A percentile compares a stretch with the other conserved stretches of the same genome.
phyloP scores from a whole-genome alignment of 371 early-diverging fungal species.

The Mortierella sp. region DNA sequence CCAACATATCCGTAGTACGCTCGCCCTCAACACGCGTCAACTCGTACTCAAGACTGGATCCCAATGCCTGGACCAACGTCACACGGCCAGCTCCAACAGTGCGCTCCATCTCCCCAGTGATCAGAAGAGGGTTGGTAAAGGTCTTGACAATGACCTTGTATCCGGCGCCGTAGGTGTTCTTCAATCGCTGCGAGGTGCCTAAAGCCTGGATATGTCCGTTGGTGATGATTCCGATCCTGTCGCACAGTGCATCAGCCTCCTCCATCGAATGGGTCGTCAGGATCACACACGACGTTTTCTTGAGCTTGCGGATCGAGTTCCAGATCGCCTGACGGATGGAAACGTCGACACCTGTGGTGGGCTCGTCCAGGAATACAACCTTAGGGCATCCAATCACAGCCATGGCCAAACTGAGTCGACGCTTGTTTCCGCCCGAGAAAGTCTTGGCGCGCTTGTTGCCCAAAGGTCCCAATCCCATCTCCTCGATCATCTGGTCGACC shows the following conservation, averaged over 20 bases:
- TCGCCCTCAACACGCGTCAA: conserved; percentile 47
- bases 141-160: conserved; percentile 59
- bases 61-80: conserved; percentile 53
- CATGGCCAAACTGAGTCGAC: conserved; percentile 70
- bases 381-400: conserved; percentile 69
- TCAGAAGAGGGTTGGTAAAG: conserved; percentile 8
- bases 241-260: conserved; percentile 62
- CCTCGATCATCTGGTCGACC: conserved; percentile 43
- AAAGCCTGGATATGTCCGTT: conserved; percentile 64
- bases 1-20: conserved; percentile 53
- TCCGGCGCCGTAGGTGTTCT: conserved; percentile 60
- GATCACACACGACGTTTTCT: conserved; percentile 58
- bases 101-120: conserved; percentile 29
- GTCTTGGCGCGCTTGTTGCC: conserved; percentile 50
- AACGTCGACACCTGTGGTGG: conserved; percentile 70
- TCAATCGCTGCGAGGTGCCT: conserved; percentile 64
- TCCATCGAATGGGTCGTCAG: conserved; percentile 64
- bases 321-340: conserved; percentile 63
- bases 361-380: conserved; percentile 75
- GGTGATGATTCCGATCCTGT: conserved; percentile 64
- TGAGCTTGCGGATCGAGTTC: conserved; percentile 61
- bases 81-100: conserved; percentile 49
- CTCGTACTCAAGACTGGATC: conserved; percentile 56
- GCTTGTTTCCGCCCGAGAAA: conserved; percentile 71
- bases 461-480: conserved; percentile 56